phyloP scores from a whole-genome alignment of 805 yeast genomes.

The Lachancea lanzarotensis region DNA sequence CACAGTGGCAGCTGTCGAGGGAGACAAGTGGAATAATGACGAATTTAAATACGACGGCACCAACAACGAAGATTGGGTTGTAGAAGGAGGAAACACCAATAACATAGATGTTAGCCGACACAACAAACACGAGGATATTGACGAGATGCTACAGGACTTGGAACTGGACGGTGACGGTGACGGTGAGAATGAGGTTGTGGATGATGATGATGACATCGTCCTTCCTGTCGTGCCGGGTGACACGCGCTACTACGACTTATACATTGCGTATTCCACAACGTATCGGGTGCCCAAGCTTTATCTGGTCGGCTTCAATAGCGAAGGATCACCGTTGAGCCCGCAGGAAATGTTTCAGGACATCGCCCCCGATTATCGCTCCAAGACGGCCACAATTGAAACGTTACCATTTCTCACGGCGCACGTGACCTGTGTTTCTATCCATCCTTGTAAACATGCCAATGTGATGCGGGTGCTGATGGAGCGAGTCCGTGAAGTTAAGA shows the following conservation, averaged over 20 bases:
- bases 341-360: constrained; percentile 93
- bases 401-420: constrained; percentile 79
- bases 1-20: constrained; percentile 31
- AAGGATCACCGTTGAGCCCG: constrained; percentile 83
- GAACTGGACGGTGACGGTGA: constrained; percentile 16
- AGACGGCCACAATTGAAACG: constrained; percentile 92
- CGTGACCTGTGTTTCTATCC: constrained; percentile 66
- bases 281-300: constrained; percentile 95
- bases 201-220: constrained; percentile 33
- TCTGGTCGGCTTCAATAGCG: constrained; percentile 74
- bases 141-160: constrained; percentile 24
- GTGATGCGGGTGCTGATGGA: constrained; percentile 88
- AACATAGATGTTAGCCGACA: too few species aligned
- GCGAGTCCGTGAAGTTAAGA: constrained; percentile 52
- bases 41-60: constrained; percentile 12
- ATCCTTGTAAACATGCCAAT: constrained; percentile 91
- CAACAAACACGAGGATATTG: constrained; percentile 19
- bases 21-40: not conserved
- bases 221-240: constrained; percentile 38
- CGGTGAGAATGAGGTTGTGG: too few species aligned
- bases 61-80: constrained; percentile 52
- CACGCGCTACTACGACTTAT: constrained; percentile 75
- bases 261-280: constrained; percentile 88
- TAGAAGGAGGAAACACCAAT: constrained; percentile 22
- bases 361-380: constrained; percentile 82